Evolutionary conservation across 495 filamentous ascomycete genomes (phyloP).

Genomic region (Neurospora sp.): DNA sequence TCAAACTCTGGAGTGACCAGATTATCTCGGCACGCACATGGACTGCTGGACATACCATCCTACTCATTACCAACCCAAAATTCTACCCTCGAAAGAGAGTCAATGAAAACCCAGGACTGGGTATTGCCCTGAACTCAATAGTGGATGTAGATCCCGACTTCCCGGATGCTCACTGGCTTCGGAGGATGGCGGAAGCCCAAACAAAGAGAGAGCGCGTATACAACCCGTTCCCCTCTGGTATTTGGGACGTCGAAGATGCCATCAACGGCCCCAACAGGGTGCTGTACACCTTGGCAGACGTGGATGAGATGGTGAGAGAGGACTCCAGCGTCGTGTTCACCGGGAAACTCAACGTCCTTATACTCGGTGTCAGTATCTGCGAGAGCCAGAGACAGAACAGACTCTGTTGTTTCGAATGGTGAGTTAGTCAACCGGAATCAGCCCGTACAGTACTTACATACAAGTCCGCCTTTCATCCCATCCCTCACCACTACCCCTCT

Average conservation of each 20-base stretch:
- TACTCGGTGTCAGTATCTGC: conserved; percentile 44
- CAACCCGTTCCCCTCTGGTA: conserved; percentile 38
- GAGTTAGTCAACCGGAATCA: conserved; percentile 1
- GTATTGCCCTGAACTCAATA: conserved; percentile 35
- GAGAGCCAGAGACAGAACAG: conserved; percentile 33
- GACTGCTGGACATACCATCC: conserved; percentile 43
- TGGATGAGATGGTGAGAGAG: conserved; percentile 46
- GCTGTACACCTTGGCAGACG: conserved; percentile 47
- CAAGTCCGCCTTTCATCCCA: not conserved
- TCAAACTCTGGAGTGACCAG: conserved; percentile 45
- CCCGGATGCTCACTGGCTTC: conserved; percentile 48
- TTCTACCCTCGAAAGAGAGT: conserved; percentile 21
- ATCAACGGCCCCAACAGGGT: conserved; percentile 33
- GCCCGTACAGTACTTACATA: not conserved
- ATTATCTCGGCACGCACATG: conserved; percentile 39
- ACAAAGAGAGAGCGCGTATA: conserved; percentile 45
- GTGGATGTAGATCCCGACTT: conserved; percentile 51
- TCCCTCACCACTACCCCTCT: not conserved
- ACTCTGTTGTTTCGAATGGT: conserved; percentile 51
- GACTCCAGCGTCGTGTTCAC: conserved; percentile 34
- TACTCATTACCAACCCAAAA: conserved; percentile 46
- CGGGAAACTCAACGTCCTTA: conserved; percentile 48
- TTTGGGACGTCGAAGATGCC: conserved; percentile 43
- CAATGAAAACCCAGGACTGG: conserved; percentile 23
- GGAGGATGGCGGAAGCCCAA: conserved; percentile 37